Base-by-base conservation (phyloP, 2,329 filamentous ascomycete genomes). In the Sphaerulina populicola region DNA sequence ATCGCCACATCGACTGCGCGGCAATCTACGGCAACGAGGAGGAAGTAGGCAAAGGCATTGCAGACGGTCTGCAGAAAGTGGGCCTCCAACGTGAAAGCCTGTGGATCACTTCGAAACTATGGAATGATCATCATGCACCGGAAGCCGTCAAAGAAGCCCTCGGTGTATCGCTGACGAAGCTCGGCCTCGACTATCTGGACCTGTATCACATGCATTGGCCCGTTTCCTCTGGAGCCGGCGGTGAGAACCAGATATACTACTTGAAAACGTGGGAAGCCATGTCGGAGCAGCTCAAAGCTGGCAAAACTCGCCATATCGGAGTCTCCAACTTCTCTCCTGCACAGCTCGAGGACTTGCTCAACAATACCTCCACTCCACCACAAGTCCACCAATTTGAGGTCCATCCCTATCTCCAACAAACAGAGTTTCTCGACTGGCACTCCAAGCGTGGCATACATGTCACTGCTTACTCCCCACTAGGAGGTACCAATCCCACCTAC, bases 1-100 rank as follows among this genome's bases (percentile, higher is more conserved):
- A 78, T 62, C 70, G 73, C 12, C 76, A 78, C 62, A 74, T 79
- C 54, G 77, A 79, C 60, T 69, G 69, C 21, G 74, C 74, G 1
- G 67, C 67, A 12, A 64, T 64, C 10, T 75, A 75, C 49, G 59
- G 62, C 5, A 75, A 74, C 53, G 71, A 76, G 60, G 61, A 66
- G 38, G 66, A 69, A 47, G 71, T 74, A 1, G 72, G 72, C 8
- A 60, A 63, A 39, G 72, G 71, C 12, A 72, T 74, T 31, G 55
- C 60, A 6, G 63, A 67, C 29, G 69, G 68, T 4, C 43, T 71
- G 35, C 45, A 59, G 38, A 64, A 62, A 51, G 59, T 64, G 4
- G 61, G 63, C 2, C 41, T 71, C 11, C 56, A 55, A 33, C 60
- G 69, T 21, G 61, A 66, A 40, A 66, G 70, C 35, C 54, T 71